Base-by-base conservation (phyloP, 352 stramenopile genomes). In the Phytophthora fragariae region DNA sequence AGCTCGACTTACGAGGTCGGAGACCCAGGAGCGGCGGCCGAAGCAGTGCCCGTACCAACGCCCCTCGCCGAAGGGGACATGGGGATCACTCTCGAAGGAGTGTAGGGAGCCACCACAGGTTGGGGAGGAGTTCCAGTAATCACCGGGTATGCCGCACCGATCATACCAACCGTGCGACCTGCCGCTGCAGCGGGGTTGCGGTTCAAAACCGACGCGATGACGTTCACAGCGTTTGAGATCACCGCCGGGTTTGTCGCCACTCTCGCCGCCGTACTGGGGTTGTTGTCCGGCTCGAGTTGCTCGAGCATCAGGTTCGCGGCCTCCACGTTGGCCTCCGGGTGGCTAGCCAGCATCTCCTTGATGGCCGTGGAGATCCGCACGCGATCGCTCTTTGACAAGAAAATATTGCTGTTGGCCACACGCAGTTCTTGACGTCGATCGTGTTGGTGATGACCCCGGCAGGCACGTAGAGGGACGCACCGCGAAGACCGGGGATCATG, bases 351-450 rank as follows among this genome's bases (percentile, higher is more conserved):
- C 59, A 72, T 64, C 5, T 70, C 44, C 57, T 74, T 60, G 49
- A 77, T 56, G 4, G 3, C 67, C 14, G 70, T 14, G 2, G 72
- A 67, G 14, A 75, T 62, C 29, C 60, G 24, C 50, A 72, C 52
- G 19, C 62, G 72, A 39, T 79, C 65, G 29, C 33, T 61, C 29
- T 50, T 68, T 3, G 60, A 75, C 7, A 72, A 11, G 15, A 54
- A 0, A 10, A 75, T 73, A 37, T 62, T 72, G 66, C 53, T 78
- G 53, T 64, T 66, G 3, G 46, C 37, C 29, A 76, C 46, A 27
- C 67, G 5, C 35, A 72, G 57, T 44, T 39, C n/a, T 63, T 65
- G n/a, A 33, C 61, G 21, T 65, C 24, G 9, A 72, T 41, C 31
- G 33, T 54, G 61, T 71, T 75, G 24, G 24, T 52, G n/a, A 69